Evolutionary conservation across 495 filamentous ascomycete species (phyloP), one percentile per base, ranked within the genome.

Genomic region (Xylaria scruposa): DNA sequence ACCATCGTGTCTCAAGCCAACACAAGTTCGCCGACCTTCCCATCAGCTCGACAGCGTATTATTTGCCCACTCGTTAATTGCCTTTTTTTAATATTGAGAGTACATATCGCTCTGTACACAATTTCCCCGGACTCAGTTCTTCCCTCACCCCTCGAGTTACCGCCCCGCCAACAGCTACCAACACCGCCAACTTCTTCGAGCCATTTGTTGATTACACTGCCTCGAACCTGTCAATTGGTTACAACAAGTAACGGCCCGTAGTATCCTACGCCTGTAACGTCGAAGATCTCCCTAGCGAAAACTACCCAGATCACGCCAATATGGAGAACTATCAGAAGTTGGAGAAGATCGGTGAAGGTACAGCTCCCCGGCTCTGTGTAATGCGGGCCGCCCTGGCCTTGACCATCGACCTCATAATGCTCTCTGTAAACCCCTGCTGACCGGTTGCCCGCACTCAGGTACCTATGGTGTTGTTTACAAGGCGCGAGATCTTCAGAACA

Each of bases 251-350:
- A 26, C 31, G 8, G 36, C 24, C 29, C 21, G 9, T n/a, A 13
- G 2, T 36, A 17, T 64, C 12, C 66, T 21, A 9, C 66, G 42
- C 36, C 44, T 36, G n/a, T 10, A 38, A 29, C 17, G 44, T 26
- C 63, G 71, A 70, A 62, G 66, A 65, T 62, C 70, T 42, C 51
- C 72, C 72, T 54, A 29, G 56, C 74, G 47, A 4, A 31, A 33
- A 46, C 46, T 4, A 3, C 19, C 13, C 49, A 46, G 19, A 67
- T 19, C 33, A 49, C 44, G 62, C 59, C 33, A 74, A 71, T 74
- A 99, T 99, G 96, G 96, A 99, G 80, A 97, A 98, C 81, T 99
- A 99, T 82, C 94, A 98, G 86, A 98, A 98, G 85, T 92, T 99
- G 70, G 96, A 99, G 87, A 99, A 99, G 85, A 97, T 99, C 82